Conservation (phyloP, 1,284 basidiomycete genomes). For the Sphaerobolus stellatus region DNA sequence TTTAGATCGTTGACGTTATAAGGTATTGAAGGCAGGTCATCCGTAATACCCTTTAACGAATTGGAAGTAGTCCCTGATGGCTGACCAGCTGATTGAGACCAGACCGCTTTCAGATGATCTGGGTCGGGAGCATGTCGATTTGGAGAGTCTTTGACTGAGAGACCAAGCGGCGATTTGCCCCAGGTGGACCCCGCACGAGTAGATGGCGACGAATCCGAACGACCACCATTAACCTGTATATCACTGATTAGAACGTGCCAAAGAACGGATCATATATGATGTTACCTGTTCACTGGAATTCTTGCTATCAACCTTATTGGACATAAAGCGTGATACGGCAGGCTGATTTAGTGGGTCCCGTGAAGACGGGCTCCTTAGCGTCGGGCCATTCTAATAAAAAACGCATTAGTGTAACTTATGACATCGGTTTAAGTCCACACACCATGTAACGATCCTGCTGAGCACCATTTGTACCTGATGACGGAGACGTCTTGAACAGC, state of each 20-base stretch:
- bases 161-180: conserved; percentile 59
- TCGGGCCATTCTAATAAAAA: conserved; percentile 10
- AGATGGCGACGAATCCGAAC: conserved; percentile 19
- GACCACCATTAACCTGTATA: background rate
- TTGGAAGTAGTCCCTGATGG: conserved; percentile 63
- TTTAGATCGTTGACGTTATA: conserved; percentile 79
- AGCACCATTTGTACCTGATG: conserved; percentile 6
- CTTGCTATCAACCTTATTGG: conserved; percentile 43
- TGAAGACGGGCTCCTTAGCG: background rate
- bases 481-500: background rate
- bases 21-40: conserved; percentile 71
- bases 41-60: conserved; percentile 74
- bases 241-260: background rate
- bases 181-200: conserved; percentile 39
- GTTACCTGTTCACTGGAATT: conserved; percentile 49
- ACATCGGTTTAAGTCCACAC: conserved; percentile 12
- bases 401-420: conserved; percentile 61
- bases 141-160: conserved; percentile 62
- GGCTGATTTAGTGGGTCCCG: background rate
- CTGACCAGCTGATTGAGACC: conserved; percentile 75
- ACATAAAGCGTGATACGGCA: conserved; percentile 11
- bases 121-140: conserved; percentile 63
- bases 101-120: conserved; percentile 77
- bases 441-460: conserved; percentile 3
- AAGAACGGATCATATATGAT: conserved; percentile 12